Conservation (phyloP, 2,329 filamentous ascomycete species). For the Penicillium corylophilum region DNA sequence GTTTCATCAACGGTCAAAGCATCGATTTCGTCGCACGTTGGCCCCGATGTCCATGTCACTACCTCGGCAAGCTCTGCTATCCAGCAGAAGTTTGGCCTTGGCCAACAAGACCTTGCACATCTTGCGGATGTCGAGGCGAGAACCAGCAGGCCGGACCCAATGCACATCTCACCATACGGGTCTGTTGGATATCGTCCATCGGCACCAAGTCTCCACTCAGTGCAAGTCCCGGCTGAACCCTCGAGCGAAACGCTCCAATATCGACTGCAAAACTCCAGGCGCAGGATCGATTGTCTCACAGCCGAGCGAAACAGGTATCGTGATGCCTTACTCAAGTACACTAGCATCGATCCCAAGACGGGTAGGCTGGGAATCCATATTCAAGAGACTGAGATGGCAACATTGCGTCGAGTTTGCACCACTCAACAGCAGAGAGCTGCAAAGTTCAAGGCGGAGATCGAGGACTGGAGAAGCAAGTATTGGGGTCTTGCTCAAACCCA, state of each 20-base stretch:
- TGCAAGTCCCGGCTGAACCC: conserved; percentile 16
- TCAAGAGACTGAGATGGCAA: conserved; percentile 11
- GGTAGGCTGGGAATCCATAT: conserved; percentile 23
- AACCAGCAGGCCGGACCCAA: not conserved
- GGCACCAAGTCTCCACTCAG: conserved; percentile 25
- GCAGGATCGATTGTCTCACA: conserved; percentile 24
- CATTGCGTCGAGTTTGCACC: conserved; percentile 25
- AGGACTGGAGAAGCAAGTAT: conserved; percentile 26
- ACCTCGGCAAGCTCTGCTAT: conserved; percentile 2
- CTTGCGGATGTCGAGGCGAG: conserved; percentile 1
- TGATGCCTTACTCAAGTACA: conserved; percentile 24
- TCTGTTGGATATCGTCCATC: conserved; percentile 32
- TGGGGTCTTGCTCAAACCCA: conserved; percentile 15
- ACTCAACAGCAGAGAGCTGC: conserved; percentile 25
- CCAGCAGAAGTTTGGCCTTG: conserved; percentile 18
- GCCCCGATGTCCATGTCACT: not conserved
- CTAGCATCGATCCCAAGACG: conserved; percentile 25
- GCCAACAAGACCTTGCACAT: conserved; percentile 21
- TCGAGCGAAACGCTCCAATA: conserved; percentile 21
- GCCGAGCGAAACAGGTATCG: conserved; percentile 32
- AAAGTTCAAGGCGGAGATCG: conserved; percentile 28
- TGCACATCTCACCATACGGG: conserved; percentile 31
- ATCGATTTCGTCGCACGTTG: not conserved
- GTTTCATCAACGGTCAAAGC: not conserved
- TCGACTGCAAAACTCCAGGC: conserved; percentile 23